Evolutionary conservation across 306 rosid genomes (phyloP).

Genomic region (Malus asiatica): DNA sequence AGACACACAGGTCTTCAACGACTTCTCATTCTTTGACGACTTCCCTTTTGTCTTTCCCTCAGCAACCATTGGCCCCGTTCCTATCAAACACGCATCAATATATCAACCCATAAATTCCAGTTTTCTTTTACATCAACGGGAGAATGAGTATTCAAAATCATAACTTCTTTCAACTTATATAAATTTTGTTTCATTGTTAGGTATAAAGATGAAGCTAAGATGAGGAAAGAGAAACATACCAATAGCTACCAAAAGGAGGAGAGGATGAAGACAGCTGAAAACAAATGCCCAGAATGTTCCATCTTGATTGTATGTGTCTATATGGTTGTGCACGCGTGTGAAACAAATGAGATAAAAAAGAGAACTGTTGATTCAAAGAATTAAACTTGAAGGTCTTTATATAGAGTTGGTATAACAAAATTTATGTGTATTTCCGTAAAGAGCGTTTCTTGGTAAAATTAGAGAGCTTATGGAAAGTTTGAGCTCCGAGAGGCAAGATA

Average conservation of each 20-base stretch:
- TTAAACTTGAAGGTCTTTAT: neutral
- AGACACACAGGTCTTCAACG: neutral
- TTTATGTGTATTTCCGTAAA: neutral
- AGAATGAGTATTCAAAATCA: neutral
- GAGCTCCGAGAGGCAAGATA: neutral
- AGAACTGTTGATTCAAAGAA: neutral
- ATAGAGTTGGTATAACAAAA: neutral
- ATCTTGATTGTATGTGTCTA: neutral
- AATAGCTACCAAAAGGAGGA: neutral
- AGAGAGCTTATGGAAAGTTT: neutral
- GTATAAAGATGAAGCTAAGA: neutral
- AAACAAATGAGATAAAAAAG: neutral
- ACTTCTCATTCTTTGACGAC: neutral
- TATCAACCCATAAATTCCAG: neutral
- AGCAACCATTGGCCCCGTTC: neutral
- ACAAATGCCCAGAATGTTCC: neutral
- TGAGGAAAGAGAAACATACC: neutral
- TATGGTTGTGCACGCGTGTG: neutral
- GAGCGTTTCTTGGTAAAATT: neutral
- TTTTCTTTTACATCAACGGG: neutral
- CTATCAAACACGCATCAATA: neutral
- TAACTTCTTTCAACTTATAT: neutral
- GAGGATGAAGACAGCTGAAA: neutral
- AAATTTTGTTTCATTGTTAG: no score
- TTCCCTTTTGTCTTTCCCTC: neutral